Conservation (phyloP, 2,329 filamentous ascomycete species). For the Ascochyta lentis region DNA sequence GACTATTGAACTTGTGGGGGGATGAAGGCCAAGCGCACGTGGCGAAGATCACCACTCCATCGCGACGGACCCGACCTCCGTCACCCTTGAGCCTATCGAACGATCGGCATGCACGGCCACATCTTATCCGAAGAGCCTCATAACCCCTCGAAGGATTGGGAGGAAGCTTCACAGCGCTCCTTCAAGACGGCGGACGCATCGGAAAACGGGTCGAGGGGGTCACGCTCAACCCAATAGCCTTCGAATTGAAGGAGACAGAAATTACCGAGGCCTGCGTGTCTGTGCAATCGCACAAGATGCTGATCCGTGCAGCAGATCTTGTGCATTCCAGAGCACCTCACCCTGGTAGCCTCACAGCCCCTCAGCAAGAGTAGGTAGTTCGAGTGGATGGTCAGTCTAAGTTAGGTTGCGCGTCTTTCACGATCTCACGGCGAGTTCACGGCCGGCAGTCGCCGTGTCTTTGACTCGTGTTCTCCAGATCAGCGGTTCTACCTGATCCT, state of each 20-base stretch:
- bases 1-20: constrained; percentile 4
- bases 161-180: not conserved
- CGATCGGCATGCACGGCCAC: not conserved
- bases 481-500: not conserved
- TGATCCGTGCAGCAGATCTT: not conserved
- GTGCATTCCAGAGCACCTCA: not conserved
- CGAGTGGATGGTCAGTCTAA: not conserved
- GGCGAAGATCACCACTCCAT: constrained; percentile 9
- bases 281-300: constrained; percentile 6
- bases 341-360: not conserved
- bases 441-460: constrained; percentile 13
- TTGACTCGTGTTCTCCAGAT: constrained; percentile 3
- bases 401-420: constrained; percentile 1
- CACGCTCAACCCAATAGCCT: not conserved
- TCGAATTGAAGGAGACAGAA: not conserved
- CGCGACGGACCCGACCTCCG: not conserved
- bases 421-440: constrained; percentile 7
- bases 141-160: not conserved
- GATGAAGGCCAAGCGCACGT: not conserved
- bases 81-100: not conserved
- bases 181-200: not conserved
- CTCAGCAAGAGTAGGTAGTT: not conserved
- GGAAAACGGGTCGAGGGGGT: not conserved
- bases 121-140: not conserved
- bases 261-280: not conserved